Evolutionary conservation across 495 filamentous ascomycete genomes (phyloP).

Genomic region (Lasiosphaeris hirsuta): DNA sequence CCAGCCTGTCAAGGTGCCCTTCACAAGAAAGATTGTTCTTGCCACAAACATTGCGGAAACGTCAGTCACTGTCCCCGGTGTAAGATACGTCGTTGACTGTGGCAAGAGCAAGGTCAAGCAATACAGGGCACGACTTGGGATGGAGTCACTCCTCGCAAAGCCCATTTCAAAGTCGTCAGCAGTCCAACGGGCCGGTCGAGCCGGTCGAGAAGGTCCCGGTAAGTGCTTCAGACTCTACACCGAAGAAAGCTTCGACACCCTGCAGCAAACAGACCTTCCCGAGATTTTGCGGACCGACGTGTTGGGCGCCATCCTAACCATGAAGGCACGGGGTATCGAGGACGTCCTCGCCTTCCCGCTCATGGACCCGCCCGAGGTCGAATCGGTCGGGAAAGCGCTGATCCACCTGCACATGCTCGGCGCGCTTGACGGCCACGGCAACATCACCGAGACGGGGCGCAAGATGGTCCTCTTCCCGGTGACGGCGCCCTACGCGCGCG

Average conservation of each 20-base stretch:
- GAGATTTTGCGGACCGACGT: conserved; percentile 92
- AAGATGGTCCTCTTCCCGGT: conserved; percentile 82
- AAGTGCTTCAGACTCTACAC: conserved; percentile 91
- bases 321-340: conserved; percentile 87
- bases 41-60: conserved; percentile 98
- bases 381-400: conserved; percentile 78
- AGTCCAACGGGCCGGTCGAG: conserved; percentile 87
- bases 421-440: conserved; percentile 68
- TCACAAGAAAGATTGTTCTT: conserved; percentile 83
- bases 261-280: conserved; percentile 74
- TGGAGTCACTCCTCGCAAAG: conserved; percentile 89
- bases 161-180: conserved; percentile 91
- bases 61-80: conserved; percentile 91
- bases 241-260: conserved; percentile 63
- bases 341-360: conserved; percentile 83
- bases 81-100: conserved; percentile 86
- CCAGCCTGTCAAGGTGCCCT: conserved; percentile 62
- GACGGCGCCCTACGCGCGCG: conserved; percentile 74
- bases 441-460: conserved; percentile 68
- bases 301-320: conserved; percentile 77
- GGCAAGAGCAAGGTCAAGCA: conserved; percentile 94
- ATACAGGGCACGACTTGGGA: conserved; percentile 75
- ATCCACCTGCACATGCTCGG: conserved; percentile 74
- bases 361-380: conserved; percentile 73
- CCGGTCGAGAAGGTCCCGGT: conserved; percentile 86